Conservation (phyloP, 768 basidiomycete genomes). For the Phaeolepiota aurea region DNA sequence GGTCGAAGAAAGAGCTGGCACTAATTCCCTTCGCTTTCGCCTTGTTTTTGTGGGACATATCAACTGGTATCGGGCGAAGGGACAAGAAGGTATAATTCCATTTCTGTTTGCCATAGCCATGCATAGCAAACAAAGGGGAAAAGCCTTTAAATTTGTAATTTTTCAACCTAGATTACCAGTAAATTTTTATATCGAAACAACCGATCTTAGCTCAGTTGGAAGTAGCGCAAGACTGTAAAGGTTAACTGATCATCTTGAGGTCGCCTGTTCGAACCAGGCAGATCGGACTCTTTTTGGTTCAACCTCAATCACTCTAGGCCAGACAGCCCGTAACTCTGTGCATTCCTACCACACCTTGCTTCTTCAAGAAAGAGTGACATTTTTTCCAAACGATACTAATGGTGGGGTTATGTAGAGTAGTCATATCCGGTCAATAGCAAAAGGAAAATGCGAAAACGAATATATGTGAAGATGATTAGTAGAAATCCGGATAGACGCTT, state of each 20-base stretch:
- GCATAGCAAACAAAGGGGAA: no score
- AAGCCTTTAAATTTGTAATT: no score
- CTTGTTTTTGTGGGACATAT: conserved; percentile 48
- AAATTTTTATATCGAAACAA: not conserved
- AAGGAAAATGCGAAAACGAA: no score
- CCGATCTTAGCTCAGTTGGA: conserved; percentile 45
- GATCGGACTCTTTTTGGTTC: no score
- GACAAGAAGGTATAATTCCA: not conserved
- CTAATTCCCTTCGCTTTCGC: conserved; percentile 65
- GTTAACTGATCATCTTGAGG: conserved; percentile 34
- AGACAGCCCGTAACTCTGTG: no score
- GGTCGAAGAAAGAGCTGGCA: conserved; percentile 72
- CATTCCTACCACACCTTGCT: no score
- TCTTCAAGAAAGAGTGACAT: no score
- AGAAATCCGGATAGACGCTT: not conserved
- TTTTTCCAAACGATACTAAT: no score
- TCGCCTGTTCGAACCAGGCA: conserved; percentile 61
- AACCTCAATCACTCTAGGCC: no score
- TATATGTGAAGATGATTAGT: no score
- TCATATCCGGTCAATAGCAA: not conserved
- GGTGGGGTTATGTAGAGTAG: not conserved
- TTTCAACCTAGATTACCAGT: no score
- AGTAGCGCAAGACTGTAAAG: conserved; percentile 42
- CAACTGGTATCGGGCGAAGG: not conserved
- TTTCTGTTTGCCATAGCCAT: not conserved